Evolutionary conservation across 2,329 filamentous ascomycete species (phyloP).

Genomic region (Phialophora verrucosa): DNA sequence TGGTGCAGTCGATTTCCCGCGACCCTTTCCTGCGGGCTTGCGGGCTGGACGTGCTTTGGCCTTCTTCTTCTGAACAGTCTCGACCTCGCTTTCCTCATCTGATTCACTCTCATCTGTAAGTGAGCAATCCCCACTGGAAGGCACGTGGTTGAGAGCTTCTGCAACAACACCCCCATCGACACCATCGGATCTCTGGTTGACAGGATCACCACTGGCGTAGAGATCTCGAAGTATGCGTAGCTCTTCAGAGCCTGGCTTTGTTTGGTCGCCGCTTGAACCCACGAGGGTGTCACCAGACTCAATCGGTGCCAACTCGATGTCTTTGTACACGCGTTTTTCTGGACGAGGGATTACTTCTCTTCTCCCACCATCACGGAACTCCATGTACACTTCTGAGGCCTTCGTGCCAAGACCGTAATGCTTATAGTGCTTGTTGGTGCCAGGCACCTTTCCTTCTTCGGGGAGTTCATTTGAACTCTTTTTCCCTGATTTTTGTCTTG

Average conservation of each 20-base stretch:
- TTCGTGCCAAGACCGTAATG: not conserved
- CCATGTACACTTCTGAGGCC: not conserved
- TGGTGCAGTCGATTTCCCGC: not conserved
- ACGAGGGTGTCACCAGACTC: not conserved
- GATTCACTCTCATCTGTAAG: not conserved
- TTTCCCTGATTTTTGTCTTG: not conserved
- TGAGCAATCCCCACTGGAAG: not conserved
- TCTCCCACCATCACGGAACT: not conserved
- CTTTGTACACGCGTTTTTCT: constrained; percentile 6
- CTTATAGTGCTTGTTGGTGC: constrained; percentile 1
- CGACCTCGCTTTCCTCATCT: not conserved
- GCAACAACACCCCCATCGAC: not conserved
- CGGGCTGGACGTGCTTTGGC: not conserved
- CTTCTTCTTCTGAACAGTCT: not conserved
- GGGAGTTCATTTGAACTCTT: not conserved
- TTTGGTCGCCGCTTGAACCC: not conserved
- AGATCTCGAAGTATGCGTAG: constrained; percentile 1
- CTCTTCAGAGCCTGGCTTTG: constrained; percentile 7
- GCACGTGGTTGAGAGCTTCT: not conserved
- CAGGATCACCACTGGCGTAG: not conserved
- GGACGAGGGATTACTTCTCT: not conserved
- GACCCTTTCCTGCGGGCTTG: not conserved
- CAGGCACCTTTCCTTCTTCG: not conserved
- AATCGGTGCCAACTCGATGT: not conserved
- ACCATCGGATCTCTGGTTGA: not conserved